Percentiles rank a stretch among this genome's conserved stretches.
phyloP scores from a whole-genome alignment of 2,329 filamentous ascomycete genomes.

The Curvularia verruculosa region DNA sequence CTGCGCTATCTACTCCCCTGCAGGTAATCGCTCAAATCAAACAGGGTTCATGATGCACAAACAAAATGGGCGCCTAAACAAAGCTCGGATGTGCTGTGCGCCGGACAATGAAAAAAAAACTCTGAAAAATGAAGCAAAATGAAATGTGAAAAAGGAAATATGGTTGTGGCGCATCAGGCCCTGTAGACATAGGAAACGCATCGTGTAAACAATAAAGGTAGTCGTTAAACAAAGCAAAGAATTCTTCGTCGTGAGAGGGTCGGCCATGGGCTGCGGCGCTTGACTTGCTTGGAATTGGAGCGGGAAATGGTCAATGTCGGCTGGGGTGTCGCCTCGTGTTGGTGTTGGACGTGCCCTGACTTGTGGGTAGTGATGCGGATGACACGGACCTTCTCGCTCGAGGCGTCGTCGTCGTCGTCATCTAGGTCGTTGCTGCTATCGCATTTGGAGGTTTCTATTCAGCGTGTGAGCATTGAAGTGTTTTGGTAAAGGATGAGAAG shows the following conservation, averaged over 20 bases:
- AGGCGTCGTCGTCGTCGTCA: constrained; percentile 5
- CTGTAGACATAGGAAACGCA: background rate
- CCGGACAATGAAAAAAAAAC: no score
- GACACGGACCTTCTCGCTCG: constrained; percentile 9
- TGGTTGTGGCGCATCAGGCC: background rate
- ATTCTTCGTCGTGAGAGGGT: constrained; percentile 12
- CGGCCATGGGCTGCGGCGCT: constrained; percentile 13
- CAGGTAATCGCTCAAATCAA: constrained; percentile 12
- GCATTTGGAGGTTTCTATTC: constrained; percentile 8
- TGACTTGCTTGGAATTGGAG: constrained; percentile 7
- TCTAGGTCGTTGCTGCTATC: constrained; percentile 6
- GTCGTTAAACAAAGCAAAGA: constrained; percentile 15
- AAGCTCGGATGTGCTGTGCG: background rate
- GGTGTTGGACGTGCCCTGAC: background rate
- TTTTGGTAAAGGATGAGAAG: no score
- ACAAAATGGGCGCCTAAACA: background rate
- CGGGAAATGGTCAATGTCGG: background rate
- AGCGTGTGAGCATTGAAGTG: constrained; percentile 1
- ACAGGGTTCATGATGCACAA: constrained; percentile 8
- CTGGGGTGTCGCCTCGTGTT: constrained; percentile 5
- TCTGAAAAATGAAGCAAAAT: background rate
- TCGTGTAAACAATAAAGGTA: background rate
- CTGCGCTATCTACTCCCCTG: constrained; percentile 10
- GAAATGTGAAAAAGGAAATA: background rate
- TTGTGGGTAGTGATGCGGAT: background rate